A percentile compares a stretch with the other conserved stretches of the same genome.
Evolutionary conservation across 139 green algal genomes (phyloP).

Genomic region (Monoraphidium neglectum): DNA sequence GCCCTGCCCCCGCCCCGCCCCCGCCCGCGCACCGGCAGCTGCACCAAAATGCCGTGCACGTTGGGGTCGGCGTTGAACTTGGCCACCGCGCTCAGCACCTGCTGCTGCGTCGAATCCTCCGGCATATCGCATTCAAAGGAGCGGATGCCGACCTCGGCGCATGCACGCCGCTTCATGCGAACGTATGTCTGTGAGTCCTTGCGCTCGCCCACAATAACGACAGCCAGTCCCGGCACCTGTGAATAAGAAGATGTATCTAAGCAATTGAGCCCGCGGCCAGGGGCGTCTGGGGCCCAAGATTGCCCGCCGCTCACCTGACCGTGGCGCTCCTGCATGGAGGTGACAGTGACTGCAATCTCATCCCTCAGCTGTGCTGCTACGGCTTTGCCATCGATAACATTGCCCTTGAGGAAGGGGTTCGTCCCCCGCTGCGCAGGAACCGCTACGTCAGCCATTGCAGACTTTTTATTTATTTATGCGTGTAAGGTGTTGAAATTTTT

Average conservation of each 20-base stretch:
- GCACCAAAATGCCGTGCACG: slow-evolving; percentile 96
- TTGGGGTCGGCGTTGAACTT: slow-evolving; percentile 76
- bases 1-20: too few relatives aligned
- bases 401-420: slow-evolving; percentile 40
- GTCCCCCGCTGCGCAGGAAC: too few relatives aligned
- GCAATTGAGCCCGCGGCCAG: not conserved
- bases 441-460: too few relatives aligned
- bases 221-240: slow-evolving; percentile 90
- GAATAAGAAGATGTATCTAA: not conserved
- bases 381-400: slow-evolving; percentile 89
- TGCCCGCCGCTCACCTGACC: slow-evolving; percentile 49
- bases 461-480: too few relatives aligned
- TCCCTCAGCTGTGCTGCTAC: slow-evolving; percentile 74
- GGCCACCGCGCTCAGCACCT: slow-evolving; percentile 86
- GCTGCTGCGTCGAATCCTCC: slow-evolving; percentile 82
- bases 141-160: slow-evolving; percentile 88
- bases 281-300: not conserved
- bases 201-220: slow-evolving; percentile 94
- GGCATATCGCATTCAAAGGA: slow-evolving; percentile 89
- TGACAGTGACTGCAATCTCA: slow-evolving; percentile 72
- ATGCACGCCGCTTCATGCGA: slow-evolving; percentile 93
- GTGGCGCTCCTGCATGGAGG: slow-evolving; percentile 51
- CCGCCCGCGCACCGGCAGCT: slow-evolving; percentile 75
- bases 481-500: too few relatives aligned
- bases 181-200: slow-evolving; percentile 99